Evolutionary conservation across 345 rosid species (phyloP).

Genomic region (Brassica carinata): DNA sequence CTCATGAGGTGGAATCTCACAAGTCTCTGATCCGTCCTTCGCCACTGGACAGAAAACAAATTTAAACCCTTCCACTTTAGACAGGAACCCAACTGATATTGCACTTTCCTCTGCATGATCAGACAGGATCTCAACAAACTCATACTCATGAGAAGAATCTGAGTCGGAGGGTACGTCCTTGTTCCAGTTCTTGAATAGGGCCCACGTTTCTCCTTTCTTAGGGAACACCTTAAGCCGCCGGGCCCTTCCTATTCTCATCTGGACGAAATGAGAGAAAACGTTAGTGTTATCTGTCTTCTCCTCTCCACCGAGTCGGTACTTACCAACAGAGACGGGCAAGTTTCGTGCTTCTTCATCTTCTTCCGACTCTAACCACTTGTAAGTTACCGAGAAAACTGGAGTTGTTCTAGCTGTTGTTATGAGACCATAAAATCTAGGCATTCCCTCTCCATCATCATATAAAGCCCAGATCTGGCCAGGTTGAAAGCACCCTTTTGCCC

Average conservation of each 20-base stretch:
- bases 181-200: constrained; percentile 78
- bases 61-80: constrained; percentile 70
- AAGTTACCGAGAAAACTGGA: constrained; percentile 53
- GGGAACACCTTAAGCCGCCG: constrained; percentile 59
- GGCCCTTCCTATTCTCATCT: constrained; percentile 35
- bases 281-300: constrained; percentile 35
- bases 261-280: constrained; percentile 71
- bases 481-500: constrained; percentile 49
- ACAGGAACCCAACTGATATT: constrained; percentile 59
- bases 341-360: constrained; percentile 41
- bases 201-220: constrained; percentile 81
- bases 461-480: constrained; percentile 85
- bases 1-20: constrained; percentile 48
- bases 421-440: constrained; percentile 90
- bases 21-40: constrained; percentile 31
- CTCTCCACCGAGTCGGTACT: constrained; percentile 43
- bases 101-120: constrained; percentile 48
- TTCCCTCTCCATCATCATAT: constrained; percentile 72
- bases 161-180: constrained; percentile 49
- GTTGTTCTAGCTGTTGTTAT: constrained; percentile 54
- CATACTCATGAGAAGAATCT: constrained; percentile 52
- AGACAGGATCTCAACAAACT: constrained; percentile 68
- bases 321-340: constrained; percentile 75
- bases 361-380: constrained; percentile 70
- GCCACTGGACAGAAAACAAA: constrained; percentile 53